Evolutionary conservation across 2,329 filamentous ascomycete species (phyloP).

Genomic region (Penicillium sp.): DNA sequence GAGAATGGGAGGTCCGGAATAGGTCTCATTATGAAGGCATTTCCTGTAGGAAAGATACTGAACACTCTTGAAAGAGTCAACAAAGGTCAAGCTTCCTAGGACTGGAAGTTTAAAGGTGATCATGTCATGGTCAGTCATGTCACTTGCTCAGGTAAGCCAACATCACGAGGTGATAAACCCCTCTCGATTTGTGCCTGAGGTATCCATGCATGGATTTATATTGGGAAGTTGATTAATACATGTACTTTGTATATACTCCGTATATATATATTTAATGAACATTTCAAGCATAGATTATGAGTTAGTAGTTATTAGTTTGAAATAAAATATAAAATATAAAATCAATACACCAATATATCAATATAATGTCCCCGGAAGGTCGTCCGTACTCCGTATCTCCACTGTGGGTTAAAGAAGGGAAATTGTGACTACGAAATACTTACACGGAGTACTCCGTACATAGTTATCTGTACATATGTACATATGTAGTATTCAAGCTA

Average conservation of each 20-base stretch:
- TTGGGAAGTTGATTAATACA: background rate
- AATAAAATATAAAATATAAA: background rate
- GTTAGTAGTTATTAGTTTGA: background rate
- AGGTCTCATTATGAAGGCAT: conserved; percentile 38
- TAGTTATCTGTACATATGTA: no score
- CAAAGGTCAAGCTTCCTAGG: background rate
- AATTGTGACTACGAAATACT: background rate
- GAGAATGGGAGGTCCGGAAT: conserved; percentile 37
- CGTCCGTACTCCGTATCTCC: background rate
- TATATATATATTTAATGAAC: no score
- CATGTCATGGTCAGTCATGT: conserved; percentile 8
- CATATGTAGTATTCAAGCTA: background rate
- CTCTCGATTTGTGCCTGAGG: conserved; percentile 7
- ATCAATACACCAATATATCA: no score
- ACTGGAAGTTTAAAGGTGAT: background rate
- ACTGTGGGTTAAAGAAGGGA: conserved; percentile 1
- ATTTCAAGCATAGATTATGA: no score
- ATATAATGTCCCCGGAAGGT: background rate
- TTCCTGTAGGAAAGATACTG: background rate
- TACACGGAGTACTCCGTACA: background rate
- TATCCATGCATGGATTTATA: background rate
- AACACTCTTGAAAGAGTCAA: background rate
- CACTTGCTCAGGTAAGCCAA: conserved; percentile 7
- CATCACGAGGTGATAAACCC: conserved; percentile 14
- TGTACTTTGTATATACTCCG: no score